Conservation (phyloP, 2,329 filamentous ascomycete species). For the Fusarium clavum region DNA sequence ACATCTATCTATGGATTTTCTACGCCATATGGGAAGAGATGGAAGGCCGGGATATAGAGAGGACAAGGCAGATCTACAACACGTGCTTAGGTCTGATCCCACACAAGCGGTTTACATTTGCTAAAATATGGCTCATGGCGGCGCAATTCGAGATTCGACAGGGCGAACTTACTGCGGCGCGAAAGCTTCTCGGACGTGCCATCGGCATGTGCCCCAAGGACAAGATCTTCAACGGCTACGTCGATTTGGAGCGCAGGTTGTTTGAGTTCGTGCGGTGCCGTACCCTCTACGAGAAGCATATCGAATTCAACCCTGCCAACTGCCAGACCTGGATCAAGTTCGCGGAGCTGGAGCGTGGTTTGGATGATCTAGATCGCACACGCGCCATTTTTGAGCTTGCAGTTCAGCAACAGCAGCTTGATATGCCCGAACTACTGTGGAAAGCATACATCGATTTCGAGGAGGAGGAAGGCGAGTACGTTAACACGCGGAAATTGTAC, state of each 20-base stretch:
- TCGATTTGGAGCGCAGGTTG: conserved; percentile 90
- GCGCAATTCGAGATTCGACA: conserved; percentile 95
- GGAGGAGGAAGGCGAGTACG: conserved; percentile 93
- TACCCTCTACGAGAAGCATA: conserved; percentile 91
- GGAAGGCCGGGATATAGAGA: conserved; percentile 79
- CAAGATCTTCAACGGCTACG: conserved; percentile 92
- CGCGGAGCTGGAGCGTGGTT: conserved; percentile 88
- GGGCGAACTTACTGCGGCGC: conserved; percentile 79
- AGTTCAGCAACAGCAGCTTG: conserved; percentile 81
- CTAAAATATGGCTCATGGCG: conserved; percentile 94
- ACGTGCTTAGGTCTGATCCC: conserved; percentile 89
- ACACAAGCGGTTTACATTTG: conserved; percentile 97
- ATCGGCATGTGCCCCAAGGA: conserved; percentile 97
- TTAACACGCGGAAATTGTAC: conserved; percentile 82
- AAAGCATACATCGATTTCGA: conserved; percentile 99
- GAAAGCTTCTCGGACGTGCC: conserved; percentile 89
- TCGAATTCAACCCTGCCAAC: conserved; percentile 91
- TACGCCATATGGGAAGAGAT: conserved; percentile 97
- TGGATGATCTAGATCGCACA: conserved; percentile 89
- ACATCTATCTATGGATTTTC: conserved; percentile 98
- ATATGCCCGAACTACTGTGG: conserved; percentile 98
- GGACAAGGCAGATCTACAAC: conserved; percentile 90
- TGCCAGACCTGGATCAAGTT: conserved; percentile 97
- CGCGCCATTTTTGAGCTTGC: conserved; percentile 94
- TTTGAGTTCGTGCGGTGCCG: conserved; percentile 95